Base-by-base conservation (phyloP, 2,329 filamentous ascomycete species). In the Trichophyton schoenleinii region DNA sequence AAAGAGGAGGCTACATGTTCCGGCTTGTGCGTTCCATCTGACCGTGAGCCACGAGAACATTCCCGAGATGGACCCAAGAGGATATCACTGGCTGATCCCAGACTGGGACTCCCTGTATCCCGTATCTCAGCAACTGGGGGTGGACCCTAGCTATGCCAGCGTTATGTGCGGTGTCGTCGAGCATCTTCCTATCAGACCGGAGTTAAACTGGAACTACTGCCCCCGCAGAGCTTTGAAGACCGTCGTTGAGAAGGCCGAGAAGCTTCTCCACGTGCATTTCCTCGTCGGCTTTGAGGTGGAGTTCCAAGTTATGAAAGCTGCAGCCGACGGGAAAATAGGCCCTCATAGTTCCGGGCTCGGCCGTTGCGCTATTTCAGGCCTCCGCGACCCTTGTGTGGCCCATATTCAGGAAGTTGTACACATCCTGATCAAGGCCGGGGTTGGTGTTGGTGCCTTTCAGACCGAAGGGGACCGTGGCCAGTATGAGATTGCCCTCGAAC, bases 401-500 rank as follows among this genome's bases (percentile, higher is more conserved):
- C 38, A 49, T 60, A 22, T 60, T 18, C 11, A 52, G 41, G 58
- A 60, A 18, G 15, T 34, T 22, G 58, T 60, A 3, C 11, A 52
- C 8, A 20, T 38, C 3, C 15, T 60, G 38, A 20, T 60, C 2
- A 44, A 20, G 1, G 52, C 31, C 2, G 65, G 64, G 1, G 59
- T 66, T 11, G 59, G 60, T 6, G 55, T 66, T 36, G 59, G 65
- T 13, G 46, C 36, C 3, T 59, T 67, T 13, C 66, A 67, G 15
- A 61, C 60, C 7, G 63, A 66, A 34, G 65, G 64, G 15, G 36
- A 36, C 4, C 49, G 59, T 1, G 66, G 65, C 1, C 65, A 65
- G 42, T 67, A 64, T 57, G 65, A 67, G 28, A 58, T 67, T 4
- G 52, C 65, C 3, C 60, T 67, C 9, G 58, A 57, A 4, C 66